Evolutionary conservation across 345 rosid species (phyloP), one percentile per base, ranked within the genome.

Genomic region (Eucalyptus curtisii): DNA sequence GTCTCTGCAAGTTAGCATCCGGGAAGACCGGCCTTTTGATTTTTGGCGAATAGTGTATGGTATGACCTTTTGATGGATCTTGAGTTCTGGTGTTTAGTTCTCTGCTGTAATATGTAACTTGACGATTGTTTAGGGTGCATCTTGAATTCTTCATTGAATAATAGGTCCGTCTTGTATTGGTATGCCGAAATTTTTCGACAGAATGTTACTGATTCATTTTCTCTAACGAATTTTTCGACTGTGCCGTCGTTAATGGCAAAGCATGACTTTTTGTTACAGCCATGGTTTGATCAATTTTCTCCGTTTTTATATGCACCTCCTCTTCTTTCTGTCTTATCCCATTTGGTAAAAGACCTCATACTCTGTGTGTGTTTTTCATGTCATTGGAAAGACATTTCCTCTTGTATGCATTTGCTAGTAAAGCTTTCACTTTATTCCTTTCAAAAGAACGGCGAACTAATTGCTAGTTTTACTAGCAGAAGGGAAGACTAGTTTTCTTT

Each of bases 11-110:
- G 68, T 82, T 86, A 85, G 53, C 55, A 52, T 19, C 24, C 55
- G 4, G 55, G 55, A 52, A 52, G 55, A 52, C 55, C 55, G 55
- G 55, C 55, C 61, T 55, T 55, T 24, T 48, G 91, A 90, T 59
- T 87, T 91, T 84, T 87, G 90, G 59, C 93, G 93, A 59, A 49
- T 91, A 61, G 87, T 94, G 45, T 93, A 85, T 48, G 94, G 96
- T 93, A 92, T 48, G 82, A 52, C 93, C 95, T 2, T 91, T 90
- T 47, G 91, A 90, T 24, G 61, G 61, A 55, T 22, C 61, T 55
- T 55, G 61, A 55, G 61, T 55, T 55, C 61, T 55, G 61, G 61
- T 55, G 61, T 55, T 55, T 8, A 55, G 6, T 55, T 55, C 61
- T 55, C 61, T 20, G 61, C 61, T 55, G 61, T 13, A 55, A 55